Evolutionary conservation across 2,329 filamentous ascomycete species (phyloP).

Genomic region (Cladosporium sp.): DNA sequence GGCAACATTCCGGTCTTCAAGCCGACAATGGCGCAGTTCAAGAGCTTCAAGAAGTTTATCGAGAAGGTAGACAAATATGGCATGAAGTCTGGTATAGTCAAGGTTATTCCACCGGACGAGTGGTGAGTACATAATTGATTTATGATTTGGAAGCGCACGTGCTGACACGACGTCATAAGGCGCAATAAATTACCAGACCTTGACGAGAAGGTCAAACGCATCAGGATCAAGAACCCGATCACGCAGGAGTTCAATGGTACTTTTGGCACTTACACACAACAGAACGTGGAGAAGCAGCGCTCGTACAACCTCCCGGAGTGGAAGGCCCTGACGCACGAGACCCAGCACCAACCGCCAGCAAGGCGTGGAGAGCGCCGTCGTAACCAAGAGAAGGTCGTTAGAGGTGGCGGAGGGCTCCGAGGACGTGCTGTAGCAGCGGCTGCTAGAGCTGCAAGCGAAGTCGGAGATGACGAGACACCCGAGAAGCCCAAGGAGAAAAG

Average conservation of each 20-base stretch:
- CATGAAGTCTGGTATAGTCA: conserved; percentile 96
- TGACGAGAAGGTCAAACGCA: conserved; percentile 81
- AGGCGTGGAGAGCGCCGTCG: conserved; percentile 76
- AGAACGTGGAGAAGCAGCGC: conserved; percentile 92
- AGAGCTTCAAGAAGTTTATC: conserved; percentile 88
- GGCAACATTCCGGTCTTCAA: conserved; percentile 89
- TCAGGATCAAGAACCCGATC: conserved; percentile 93
- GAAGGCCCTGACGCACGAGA: conserved; percentile 88
- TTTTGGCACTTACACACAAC: conserved; percentile 91
- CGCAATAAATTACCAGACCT: conserved; percentile 68
- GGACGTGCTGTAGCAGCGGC: conserved; percentile 23
- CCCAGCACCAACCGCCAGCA: conserved; percentile 91
- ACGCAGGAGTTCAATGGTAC: conserved; percentile 97
- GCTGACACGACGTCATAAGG: conserved; percentile 39
- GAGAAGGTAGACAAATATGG: conserved; percentile 87
- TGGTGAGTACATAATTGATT: conserved; percentile 59
- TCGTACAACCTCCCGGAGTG: conserved; percentile 97
- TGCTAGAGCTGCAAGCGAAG: conserved; percentile 19
- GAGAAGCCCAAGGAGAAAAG: conserved; percentile 40
- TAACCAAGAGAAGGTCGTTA: conserved; percentile 46
- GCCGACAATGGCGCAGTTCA: conserved; percentile 92
- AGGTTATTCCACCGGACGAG: conserved; percentile 88
- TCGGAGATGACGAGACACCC: conserved; percentile 17
- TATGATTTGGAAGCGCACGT: conserved; percentile 14
- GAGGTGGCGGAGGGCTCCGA: conserved; percentile 31